Evolutionary conservation across 306 rosid species (phyloP).

Genomic region (Lagenaria siceraria): DNA sequence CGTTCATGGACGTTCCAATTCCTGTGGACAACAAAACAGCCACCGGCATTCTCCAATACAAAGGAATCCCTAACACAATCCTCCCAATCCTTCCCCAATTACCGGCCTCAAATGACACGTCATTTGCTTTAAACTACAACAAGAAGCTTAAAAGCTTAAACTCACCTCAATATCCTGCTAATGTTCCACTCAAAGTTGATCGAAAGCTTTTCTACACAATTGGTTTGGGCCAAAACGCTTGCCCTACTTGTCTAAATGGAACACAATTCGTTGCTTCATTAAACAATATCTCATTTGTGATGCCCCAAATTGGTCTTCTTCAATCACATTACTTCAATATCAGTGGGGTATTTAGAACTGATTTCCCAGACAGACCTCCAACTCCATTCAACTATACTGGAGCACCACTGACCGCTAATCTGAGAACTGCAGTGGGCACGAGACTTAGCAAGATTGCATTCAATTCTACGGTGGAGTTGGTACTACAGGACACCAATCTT

Average conservation of each 20-base stretch:
- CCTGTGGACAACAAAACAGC: constrained; percentile 64
- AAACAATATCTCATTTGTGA: constrained; percentile 62
- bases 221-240: constrained; percentile 53
- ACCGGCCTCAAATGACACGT: constrained; percentile 50
- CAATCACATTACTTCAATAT: constrained; percentile 66
- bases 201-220: constrained; percentile 52
- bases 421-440: constrained; percentile 41
- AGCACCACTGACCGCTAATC: constrained; percentile 48
- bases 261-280: constrained; percentile 67
- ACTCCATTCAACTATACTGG: constrained; percentile 59
- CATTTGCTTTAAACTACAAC: constrained; percentile 36
- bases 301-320: constrained; percentile 69
- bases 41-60: constrained; percentile 70
- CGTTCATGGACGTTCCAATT: constrained; percentile 63
- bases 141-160: constrained; percentile 52
- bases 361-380: constrained; percentile 60
- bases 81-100: constrained; percentile 55
- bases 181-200: constrained; percentile 66
- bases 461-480: constrained; percentile 61
- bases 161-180: constrained; percentile 48
- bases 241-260: constrained; percentile 65
- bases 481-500: constrained; percentile 61
- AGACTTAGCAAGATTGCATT: constrained; percentile 52
- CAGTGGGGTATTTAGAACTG: constrained; percentile 55
- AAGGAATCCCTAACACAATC: constrained; percentile 45